Base-by-base conservation (phyloP, 257 asterid species). In the Penstemon barbatus region DNA sequence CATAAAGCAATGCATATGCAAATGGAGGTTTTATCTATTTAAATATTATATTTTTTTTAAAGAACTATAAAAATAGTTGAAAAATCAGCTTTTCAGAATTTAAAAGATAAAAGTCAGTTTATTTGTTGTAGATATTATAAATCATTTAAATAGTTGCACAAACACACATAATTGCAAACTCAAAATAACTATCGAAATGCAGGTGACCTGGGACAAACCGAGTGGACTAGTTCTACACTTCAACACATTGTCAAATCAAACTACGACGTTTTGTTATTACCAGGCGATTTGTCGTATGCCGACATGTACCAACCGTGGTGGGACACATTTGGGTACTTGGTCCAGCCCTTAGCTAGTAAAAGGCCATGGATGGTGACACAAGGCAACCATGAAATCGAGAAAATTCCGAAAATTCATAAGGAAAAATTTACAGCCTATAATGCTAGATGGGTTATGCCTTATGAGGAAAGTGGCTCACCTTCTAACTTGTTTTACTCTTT, bases 311-410 rank as follows among this genome's bases (percentile, higher is more conserved):
- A 89, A 18, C 82, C 84, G 0, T 13, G 25, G 5, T 89, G 96
- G 95, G 96, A 89, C 78, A 75, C 84, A 0, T 89, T 86, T 36
- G 96, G 90, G 5, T 18, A 72, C 5, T 4, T 89, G 57, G 91
- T 89, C 3, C 78, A 87, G 59, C 82, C 87, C 0, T 70, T 81
- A 52, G 84, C 96, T 0, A 84, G 94, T 75, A 69, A 57, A 39
- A 72, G 89, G 61, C 91, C 94, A 0, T 89, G 91, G 96, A 89
- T 89, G 96, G 96, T 89, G 57, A 85, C 94, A 5, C 80, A 79
- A 6, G 96, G 96, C 8, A 86, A 89, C 81, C 96, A 89, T 64
- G 96, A 86, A 57, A 8, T 78, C 7, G 95, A 89, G 63, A 72
- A 46, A 50, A 83, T 86, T 19, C 69, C 77, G 0, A 0, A 51